Percentiles rank a stretch among this genome's conserved stretches.
These are phyloP conservation scores for Mycena sp. DNA, from an alignment of 1,284 basidiomycete genomes.

Conservation along the genomic window DNA sequence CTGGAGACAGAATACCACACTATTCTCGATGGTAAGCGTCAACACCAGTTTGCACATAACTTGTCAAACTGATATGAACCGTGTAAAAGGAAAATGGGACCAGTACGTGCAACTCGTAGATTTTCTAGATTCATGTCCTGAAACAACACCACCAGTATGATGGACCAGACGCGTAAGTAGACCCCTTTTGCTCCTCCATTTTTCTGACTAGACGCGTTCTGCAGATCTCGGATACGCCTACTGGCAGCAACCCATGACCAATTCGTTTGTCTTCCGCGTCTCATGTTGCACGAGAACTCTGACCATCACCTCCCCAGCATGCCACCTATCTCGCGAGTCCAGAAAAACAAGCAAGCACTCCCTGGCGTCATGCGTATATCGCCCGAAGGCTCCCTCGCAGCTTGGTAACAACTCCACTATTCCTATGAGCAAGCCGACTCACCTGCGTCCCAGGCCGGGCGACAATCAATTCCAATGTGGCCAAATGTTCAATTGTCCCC, in stretches of 20 bases:
- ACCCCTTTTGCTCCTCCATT: neutral
- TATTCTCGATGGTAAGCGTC: conserved; percentile 58
- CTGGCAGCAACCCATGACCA: conserved; percentile 75
- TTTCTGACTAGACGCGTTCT: neutral
- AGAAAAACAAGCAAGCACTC: conserved; percentile 63
- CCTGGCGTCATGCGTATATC: conserved; percentile 69
- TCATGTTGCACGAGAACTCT: neutral
- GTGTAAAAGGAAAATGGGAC: conserved; percentile 65
- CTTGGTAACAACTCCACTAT: conserved; percentile 61
- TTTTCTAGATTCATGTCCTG: neutral
- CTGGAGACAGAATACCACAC: conserved; percentile 67
- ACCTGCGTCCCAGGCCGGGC: conserved; percentile 57
- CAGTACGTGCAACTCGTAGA: conserved; percentile 49
- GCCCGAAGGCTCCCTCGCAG: conserved; percentile 66
- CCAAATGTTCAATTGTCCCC: conserved; percentile 47
- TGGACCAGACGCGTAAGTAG: conserved; percentile 66
- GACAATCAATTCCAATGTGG: conserved; percentile 67
- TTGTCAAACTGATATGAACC: too few species aligned
- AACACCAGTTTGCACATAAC: too few species aligned
- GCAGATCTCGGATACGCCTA: conserved; percentile 68
- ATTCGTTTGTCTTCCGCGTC: conserved; percentile 53
- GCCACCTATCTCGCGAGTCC: conserved; percentile 65
- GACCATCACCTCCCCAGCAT: conserved; percentile 48
- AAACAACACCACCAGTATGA: conserved; percentile 55
- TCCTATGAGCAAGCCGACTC: too few species aligned